Base-by-base conservation (phyloP, 2,329 filamentous ascomycete genomes). In the Fusarium decemcellulare region DNA sequence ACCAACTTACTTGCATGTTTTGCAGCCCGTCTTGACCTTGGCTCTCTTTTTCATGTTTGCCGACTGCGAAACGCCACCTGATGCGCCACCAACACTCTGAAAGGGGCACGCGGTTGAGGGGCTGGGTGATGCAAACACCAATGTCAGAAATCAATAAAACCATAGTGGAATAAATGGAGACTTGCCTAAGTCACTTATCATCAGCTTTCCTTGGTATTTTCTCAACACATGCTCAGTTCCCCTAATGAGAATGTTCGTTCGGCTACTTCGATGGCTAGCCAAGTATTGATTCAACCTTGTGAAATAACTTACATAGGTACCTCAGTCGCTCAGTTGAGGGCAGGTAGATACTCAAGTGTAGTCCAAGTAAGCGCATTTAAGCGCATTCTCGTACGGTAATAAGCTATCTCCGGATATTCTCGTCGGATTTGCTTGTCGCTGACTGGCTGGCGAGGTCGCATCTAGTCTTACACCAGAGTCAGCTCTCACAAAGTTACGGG, bases 341-440 rank as follows among this genome's bases (percentile, higher is more conserved):
- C 47, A 9, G 10, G 44, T 16, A 32, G 15, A n/a, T 37, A 37
- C 8, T 8, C 10, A 18, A 18, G 5, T 44, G 5, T 34, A 37
- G 32, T 32, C 32, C 23, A 37, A 27, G 6, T 18, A 37, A 37
- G 40, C 37, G 23, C 42, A 47, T 54, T 55, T 55, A 61, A 50
- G 57, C 43, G 54, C 29, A 61, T 34, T 10, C 23, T 5, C 30
- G 34, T 12, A 46, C 50, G 43, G 57, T 7, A 61, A 55, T 44
- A 61, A 43, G 18, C 8, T 23, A 46, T 37, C 47, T 34, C 36
- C 47, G 37, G 11, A 48, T 15, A 18, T 5, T 30, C 10, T 5
- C 4, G n/a, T 52, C 50, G 50, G 34, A 40, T 52, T 52, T 39
- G 7, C 34, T 39, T 16, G 48, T 29, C 34, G 34, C 48, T 40